These are phyloP conservation scores for Thuidium tamariscinum DNA, from an alignment of 225 moss, liverwort and hornwort genomes.

Conservation along the genomic window DNA sequence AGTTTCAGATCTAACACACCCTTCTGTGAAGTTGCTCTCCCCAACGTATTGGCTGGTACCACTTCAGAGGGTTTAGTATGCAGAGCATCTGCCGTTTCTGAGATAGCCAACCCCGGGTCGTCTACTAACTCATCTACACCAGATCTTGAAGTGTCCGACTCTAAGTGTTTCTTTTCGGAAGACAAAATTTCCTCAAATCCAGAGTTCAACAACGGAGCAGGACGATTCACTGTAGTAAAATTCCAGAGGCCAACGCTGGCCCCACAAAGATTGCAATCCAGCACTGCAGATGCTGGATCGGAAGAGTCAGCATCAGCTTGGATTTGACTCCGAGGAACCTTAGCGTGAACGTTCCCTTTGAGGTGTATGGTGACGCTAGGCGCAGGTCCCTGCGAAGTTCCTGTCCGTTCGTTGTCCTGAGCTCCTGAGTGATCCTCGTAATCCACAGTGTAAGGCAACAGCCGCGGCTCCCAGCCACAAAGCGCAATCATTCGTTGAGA, in stretches of 20 bases:
- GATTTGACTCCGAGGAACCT: conserved; percentile 12
- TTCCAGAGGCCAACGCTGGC: conserved; percentile 95
- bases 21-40: conserved; percentile 26
- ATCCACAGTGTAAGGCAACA: conserved; percentile 79
- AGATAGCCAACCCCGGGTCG: not conserved
- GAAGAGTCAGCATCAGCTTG: conserved; percentile 14
- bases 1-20: conserved; percentile 79
- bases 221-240: conserved; percentile 62
- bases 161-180: conserved; percentile 17
- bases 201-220: conserved; percentile 30
- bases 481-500: conserved; percentile 76
- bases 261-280: conserved; percentile 87
- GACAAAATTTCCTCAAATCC: conserved; percentile 27
- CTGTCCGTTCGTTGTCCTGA: conserved; percentile 25
- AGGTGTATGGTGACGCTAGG: conserved; percentile 53
- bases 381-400: conserved; percentile 50
- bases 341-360: conserved; percentile 18
- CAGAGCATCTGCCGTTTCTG: conserved; percentile 19
- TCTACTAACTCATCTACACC: conserved; percentile 40
- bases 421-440: conserved; percentile 37
- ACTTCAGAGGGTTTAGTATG: conserved; percentile 25
- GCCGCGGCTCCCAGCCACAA: conserved; percentile 95
- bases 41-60: not conserved
- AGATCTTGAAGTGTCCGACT: conserved; percentile 12
- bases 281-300: conserved; percentile 81